Base-by-base conservation (phyloP, 768 basidiomycete genomes). In the Pleurotus salmoneostramineus region DNA sequence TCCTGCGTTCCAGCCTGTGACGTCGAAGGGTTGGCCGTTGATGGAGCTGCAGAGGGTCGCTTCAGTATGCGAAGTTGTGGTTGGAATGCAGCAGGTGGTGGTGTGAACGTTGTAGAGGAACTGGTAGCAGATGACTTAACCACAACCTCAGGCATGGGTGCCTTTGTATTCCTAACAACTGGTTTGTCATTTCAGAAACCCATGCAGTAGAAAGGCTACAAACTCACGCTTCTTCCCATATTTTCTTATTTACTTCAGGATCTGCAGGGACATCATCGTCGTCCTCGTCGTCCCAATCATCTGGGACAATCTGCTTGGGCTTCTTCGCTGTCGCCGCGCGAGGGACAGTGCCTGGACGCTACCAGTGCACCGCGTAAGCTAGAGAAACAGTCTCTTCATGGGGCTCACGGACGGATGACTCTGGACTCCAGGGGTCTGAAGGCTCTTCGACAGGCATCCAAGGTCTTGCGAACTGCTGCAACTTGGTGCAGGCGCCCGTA, bases 151-250 rank as follows among this genome's bases (percentile, higher is more conserved):
- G 89, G 89, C 88, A 90, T 91, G 11, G 88, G 87, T 4, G 71
- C 69, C 61, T 82, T 78, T 6, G 71, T 73, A 65, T 89, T 89
- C 55, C 88, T 89, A 49, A 51, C 34, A 17, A 50, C 15, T 48
- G 12, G 17, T 56, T 49, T 43, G 47, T 57, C 43, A 50, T 32
- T 12, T 27, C 21, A 27, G 21, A 27, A 14, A 32, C 36, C 15
- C 11, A 37, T 56, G 32, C 48, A 21, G 50, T 15, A 32, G 15
- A 14, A 50, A 50, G 51, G 56, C 59, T 34, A 46, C 58, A 12
- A 35, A 77, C 87, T 72, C 66, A 90, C 89, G 89, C 89, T 62
- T 83, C 77, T 58, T 84, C 79, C 89, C 89, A 91, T 52, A 90
- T 74, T 56, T 42, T 73, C 72, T 43, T 78, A 79, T 0, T 70